These are phyloP conservation scores for Auriculariales sp. DNA, from an alignment of 768 basidiomycete species.

Conservation along the genomic window DNA sequence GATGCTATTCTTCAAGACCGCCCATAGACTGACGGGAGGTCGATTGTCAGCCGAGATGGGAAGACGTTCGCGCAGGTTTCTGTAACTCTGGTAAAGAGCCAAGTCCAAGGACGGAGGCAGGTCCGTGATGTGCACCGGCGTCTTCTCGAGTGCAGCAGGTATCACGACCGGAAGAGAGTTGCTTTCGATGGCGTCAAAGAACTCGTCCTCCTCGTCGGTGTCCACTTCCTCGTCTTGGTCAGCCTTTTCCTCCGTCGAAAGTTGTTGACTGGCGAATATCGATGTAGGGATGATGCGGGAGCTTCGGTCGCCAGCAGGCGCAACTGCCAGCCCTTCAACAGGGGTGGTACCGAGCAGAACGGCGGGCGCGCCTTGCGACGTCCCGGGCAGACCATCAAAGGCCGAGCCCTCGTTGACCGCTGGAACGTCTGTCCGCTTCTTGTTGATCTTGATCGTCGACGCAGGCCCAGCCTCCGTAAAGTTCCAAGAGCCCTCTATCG, in stretches of 20 bases:
- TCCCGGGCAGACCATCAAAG: neutral
- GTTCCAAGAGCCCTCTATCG: conserved; percentile 16
- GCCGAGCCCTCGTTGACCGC: neutral
- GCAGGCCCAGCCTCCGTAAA: conserved; percentile 26
- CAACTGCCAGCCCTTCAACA: too few species aligned
- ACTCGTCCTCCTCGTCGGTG: conserved; percentile 86
- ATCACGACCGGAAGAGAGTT: conserved; percentile 63
- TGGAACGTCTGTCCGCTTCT: conserved; percentile 13
- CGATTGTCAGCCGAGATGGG: conserved; percentile 59
- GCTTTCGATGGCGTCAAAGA: conserved; percentile 90
- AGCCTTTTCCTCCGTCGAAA: too few species aligned
- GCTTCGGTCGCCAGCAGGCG: too few species aligned
- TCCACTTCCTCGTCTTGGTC: conserved; percentile 21
- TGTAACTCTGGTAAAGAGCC: conserved; percentile 53
- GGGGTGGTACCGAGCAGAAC: too few species aligned
- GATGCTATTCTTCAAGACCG: conserved; percentile 86
- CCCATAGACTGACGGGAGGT: conserved; percentile 85
- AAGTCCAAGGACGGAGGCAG: conserved; percentile 22
- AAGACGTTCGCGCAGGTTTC: conserved; percentile 41
- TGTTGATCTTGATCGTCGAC: neutral
- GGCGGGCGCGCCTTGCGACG: too few species aligned
- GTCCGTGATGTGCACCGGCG: conserved; percentile 13
- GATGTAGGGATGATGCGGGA: too few species aligned
- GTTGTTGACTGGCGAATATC: too few species aligned
- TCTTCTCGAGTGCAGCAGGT: conserved; percentile 37